Percentiles rank a stretch among this genome's conserved stretches.
Evolutionary conservation across 2,329 filamentous ascomycete genomes (phyloP).

Genomic region (Ceratocystis albifundus): DNA sequence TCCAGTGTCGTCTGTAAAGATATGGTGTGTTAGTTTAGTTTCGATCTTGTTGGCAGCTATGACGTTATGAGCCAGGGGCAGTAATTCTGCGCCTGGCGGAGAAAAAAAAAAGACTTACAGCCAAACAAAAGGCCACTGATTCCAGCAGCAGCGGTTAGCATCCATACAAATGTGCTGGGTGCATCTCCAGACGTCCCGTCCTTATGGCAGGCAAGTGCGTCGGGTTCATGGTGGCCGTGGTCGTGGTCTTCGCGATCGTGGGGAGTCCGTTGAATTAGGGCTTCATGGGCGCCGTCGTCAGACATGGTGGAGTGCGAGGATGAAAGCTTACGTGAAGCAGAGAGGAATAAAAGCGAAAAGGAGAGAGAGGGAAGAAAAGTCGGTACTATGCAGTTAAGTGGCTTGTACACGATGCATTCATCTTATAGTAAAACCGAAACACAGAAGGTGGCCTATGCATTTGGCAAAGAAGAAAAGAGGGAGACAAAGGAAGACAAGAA

Average conservation of each 20-base stretch:
- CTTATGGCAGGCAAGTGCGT: conserved; percentile 23
- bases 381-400: conserved; percentile 2
- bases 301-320: neutral
- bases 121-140: conserved; percentile 58
- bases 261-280: conserved; percentile 1
- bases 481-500: conserved; percentile 10
- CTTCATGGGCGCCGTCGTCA: conserved; percentile 17
- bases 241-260: conserved; percentile 26
- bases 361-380: neutral
- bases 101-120: conserved; percentile 37
- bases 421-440: neutral
- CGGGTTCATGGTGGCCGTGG: conserved; percentile 25
- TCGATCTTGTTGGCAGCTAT: neutral
- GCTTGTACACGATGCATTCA: conserved; percentile 9
- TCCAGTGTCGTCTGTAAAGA: conserved; percentile 47
- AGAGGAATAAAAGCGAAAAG: neutral
- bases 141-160: conserved; percentile 52
- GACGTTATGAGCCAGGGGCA: conserved; percentile 3
- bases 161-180: conserved; percentile 41
- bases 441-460: neutral
- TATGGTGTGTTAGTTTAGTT: conserved; percentile 12
- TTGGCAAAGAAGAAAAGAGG: conserved; percentile 9
- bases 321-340: neutral
- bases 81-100: neutral
- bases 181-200: conserved; percentile 30